Percentiles rank a stretch among this genome's conserved stretches.
Conservation (phyloP, 2,329 filamentous ascomycete species). For the Nothophoma quercina region DNA sequence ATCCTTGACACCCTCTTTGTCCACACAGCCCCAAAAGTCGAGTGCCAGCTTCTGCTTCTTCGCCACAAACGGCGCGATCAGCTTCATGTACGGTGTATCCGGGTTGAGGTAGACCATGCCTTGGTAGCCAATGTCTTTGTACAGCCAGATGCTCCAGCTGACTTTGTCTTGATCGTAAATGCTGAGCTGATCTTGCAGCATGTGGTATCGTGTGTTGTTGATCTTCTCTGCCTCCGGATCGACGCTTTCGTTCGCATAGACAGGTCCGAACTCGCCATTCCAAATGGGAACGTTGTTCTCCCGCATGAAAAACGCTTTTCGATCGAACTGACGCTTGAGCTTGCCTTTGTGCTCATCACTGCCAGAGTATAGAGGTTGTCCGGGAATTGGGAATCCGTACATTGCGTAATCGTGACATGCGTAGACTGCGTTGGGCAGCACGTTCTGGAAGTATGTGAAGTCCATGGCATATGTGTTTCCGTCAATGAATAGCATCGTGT, state of each 20-base stretch:
- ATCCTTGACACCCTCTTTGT: slow-evolving; percentile 19
- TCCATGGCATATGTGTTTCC: slow-evolving; percentile 64
- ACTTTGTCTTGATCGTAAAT: slow-evolving; percentile 21
- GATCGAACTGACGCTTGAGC: slow-evolving; percentile 34
- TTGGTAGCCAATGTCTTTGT: slow-evolving; percentile 26
- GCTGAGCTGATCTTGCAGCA: slow-evolving; percentile 19
- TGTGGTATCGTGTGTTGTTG: slow-evolving; percentile 11
- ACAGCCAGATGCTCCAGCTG: slow-evolving; percentile 25
- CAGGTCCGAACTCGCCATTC: slow-evolving; percentile 27
- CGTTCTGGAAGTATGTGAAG: slow-evolving; percentile 53
- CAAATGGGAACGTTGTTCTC: slow-evolving; percentile 20
- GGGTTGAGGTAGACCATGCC: slow-evolving; percentile 24
- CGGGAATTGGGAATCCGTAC: slow-evolving; percentile 54
- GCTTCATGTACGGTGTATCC: slow-evolving; percentile 16
- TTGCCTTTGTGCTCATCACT: slow-evolving; percentile 51
- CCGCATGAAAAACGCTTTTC: slow-evolving; percentile 24
- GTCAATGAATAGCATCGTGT: slow-evolving; percentile 59
- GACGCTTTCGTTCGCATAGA: slow-evolving; percentile 15
- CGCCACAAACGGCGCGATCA: slow-evolving; percentile 19
- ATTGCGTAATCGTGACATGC: slow-evolving; percentile 55
- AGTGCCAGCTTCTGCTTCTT: slow-evolving; percentile 21
- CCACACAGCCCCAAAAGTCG: slow-evolving; percentile 21
- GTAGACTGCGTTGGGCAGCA: slow-evolving; percentile 56
- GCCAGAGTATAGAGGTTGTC: slow-evolving; percentile 48
- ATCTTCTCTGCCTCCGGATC: slow-evolving; percentile 12